Percentiles rank a stretch among this genome's conserved stretches.
phyloP scores from a whole-genome alignment of 495 filamentous ascomycete species.

The Aspergillus coremiiformis region DNA sequence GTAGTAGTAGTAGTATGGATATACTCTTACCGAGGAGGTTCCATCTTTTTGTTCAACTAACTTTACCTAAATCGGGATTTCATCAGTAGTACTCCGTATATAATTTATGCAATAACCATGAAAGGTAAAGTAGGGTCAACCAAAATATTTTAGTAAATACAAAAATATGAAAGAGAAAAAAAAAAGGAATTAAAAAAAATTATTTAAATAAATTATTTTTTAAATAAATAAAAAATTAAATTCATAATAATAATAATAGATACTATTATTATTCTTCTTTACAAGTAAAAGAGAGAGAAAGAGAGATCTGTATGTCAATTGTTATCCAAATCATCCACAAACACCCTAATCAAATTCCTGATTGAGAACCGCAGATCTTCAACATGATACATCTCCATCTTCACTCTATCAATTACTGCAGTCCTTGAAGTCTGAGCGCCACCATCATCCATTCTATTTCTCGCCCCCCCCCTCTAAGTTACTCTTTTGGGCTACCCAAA shows the following conservation, averaged over 20 bases:
- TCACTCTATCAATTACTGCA: conserved; percentile 4
- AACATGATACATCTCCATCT: conserved; percentile 14
- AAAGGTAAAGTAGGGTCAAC: not conserved
- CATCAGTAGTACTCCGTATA: too few species aligned
- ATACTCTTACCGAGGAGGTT: not conserved
- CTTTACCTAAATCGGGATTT: not conserved
- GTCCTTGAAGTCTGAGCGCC: conserved; percentile 20
- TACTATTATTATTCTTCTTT: not conserved
- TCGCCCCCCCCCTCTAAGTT: conserved; percentile 2
- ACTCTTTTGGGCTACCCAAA: conserved; percentile 5
- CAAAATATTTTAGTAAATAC: conserved; percentile 1
- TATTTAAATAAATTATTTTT: too few species aligned
- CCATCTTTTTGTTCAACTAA: too few species aligned
- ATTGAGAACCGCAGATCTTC: conserved; percentile 23
- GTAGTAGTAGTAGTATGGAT: too few species aligned
- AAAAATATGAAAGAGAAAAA: conserved; percentile 3
- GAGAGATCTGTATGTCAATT: conserved; percentile 22
- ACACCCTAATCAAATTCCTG: conserved; percentile 13
- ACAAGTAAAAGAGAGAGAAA: too few species aligned
- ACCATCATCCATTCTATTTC: conserved; percentile 8
- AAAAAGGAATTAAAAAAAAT: too few species aligned
- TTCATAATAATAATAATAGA: conserved; percentile 10
- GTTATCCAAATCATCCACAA: not conserved
- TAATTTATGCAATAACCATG: not conserved
- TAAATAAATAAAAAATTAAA: too few species aligned